These are phyloP conservation scores for Trichoderma orchidacearum DNA, from an alignment of 495 filamentous ascomycete species.

Conservation along the genomic window DNA sequence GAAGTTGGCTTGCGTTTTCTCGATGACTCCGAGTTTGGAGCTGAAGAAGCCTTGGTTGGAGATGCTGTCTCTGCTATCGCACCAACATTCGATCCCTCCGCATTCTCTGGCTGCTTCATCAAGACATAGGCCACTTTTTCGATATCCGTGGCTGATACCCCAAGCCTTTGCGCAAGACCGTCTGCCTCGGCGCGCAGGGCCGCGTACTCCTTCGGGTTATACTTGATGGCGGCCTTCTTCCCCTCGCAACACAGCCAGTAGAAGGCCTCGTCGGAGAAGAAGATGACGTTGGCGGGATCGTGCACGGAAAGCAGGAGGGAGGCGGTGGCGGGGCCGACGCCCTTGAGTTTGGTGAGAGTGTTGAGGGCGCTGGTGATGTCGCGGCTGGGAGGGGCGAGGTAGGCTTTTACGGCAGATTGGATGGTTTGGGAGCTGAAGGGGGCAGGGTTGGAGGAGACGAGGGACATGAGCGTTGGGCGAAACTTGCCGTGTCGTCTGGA, in stretches of 20 bases:
- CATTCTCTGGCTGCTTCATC: slow-evolving; percentile 19
- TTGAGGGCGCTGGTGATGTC: slow-evolving; percentile 34
- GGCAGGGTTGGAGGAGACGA: background rate
- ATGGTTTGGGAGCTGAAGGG: background rate
- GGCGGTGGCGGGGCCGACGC: slow-evolving; percentile 62
- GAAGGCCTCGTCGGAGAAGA: slow-evolving; percentile 67
- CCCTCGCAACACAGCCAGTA: slow-evolving; percentile 46
- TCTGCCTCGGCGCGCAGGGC: slow-evolving; percentile 32
- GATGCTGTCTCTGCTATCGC: background rate
- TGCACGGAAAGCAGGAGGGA: slow-evolving; percentile 53
- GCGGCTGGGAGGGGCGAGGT: background rate
- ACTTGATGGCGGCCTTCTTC: slow-evolving; percentile 39
- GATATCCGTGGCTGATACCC: slow-evolving; percentile 41
- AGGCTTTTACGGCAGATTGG: background rate
- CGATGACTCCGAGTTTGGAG: background rate
- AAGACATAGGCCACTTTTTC: slow-evolving; percentile 58
- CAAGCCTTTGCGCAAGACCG: slow-evolving; percentile 32
- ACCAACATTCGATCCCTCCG: background rate
- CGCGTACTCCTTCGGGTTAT: slow-evolving; percentile 50
- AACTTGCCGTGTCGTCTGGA: slow-evolving; percentile 53
- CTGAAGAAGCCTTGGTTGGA: background rate
- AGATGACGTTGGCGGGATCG: slow-evolving; percentile 44
- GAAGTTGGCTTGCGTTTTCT: background rate
- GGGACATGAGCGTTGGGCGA: slow-evolving; percentile 46
- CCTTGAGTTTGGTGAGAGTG: slow-evolving; percentile 38